Conservation (phyloP, 192 early-diverging fungal genomes). For the Spizellomyces sp. region DNA sequence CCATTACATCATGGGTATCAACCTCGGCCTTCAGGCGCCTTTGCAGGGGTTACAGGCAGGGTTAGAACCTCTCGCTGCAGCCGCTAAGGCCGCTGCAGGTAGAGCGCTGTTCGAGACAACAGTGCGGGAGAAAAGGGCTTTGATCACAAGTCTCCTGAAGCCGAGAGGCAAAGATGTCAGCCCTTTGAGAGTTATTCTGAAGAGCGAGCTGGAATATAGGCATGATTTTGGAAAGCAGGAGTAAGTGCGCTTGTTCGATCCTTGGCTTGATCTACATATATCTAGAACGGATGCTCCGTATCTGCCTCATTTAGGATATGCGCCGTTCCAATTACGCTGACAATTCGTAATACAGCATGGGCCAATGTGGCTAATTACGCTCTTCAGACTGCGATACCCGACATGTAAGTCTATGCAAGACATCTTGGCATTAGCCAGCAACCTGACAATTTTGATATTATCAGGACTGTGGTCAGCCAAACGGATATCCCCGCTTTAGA, state of each 20-base stretch:
- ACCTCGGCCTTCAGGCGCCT: conserved; percentile 70
- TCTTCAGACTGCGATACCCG: conserved; percentile 9
- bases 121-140: conserved; percentile 60
- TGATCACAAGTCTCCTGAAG: conserved; percentile 68
- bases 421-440: too few relatives aligned
- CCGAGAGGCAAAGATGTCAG: conserved; percentile 61
- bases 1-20: conserved; percentile 92
- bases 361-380: conserved; percentile 31
- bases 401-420: not conserved
- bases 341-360: conserved; percentile 74
- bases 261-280: not conserved
- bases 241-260: conserved; percentile 13
- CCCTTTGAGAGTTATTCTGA: conserved; percentile 64
- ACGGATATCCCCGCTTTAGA: not conserved
- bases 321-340: conserved; percentile 56
- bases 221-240: conserved; percentile 37
- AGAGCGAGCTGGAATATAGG: conserved; percentile 19
- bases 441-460: too few relatives aligned
- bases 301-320: conserved; percentile 47
- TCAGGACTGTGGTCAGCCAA: not conserved
- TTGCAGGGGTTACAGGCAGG: conserved; percentile 39
- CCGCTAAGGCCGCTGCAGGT: conserved; percentile 34
- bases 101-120: conserved; percentile 73
- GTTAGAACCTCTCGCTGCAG: conserved; percentile 28
- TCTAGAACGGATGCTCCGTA: not conserved